phyloP scores from a whole-genome alignment of 495 filamentous ascomycete species.

The Aspergillus campestris region DNA sequence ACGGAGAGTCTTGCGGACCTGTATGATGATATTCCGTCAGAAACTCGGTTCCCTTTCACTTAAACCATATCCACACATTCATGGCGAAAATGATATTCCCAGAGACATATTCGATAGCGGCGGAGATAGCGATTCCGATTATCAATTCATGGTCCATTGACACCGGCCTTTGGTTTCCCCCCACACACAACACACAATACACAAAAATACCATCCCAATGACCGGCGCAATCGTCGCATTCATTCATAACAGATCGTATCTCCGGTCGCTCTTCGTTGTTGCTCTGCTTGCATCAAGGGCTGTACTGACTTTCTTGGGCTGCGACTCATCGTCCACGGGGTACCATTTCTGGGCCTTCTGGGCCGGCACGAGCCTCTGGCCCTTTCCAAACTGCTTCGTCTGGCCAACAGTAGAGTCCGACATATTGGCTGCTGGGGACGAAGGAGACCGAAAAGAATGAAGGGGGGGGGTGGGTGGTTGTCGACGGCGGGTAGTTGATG shows the following conservation, averaged over 20 bases:
- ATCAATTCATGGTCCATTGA: conserved; percentile 12
- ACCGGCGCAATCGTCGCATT: conserved; percentile 29
- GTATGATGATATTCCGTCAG: conserved; percentile 27
- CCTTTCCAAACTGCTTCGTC: conserved; percentile 97
- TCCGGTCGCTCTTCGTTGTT: conserved; percentile 10
- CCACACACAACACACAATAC: not conserved
- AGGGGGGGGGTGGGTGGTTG: conserved; percentile 30
- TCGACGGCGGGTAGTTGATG: conserved; percentile 41
- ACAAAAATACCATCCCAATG: conserved; percentile 7
- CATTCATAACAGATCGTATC: conserved; percentile 21
- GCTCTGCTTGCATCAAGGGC: conserved; percentile 14
- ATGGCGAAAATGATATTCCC: not conserved
- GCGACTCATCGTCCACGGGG: conserved; percentile 85
- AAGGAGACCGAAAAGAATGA: conserved; percentile 30
- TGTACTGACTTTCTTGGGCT: conserved; percentile 81
- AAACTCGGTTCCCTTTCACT: conserved; percentile 12
- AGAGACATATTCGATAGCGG: not conserved
- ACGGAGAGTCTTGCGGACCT: conserved; percentile 93
- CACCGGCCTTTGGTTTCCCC: conserved; percentile 7
- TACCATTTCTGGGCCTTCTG: conserved; percentile 99
- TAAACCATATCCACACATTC: not conserved
- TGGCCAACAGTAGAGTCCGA: conserved; percentile 50
- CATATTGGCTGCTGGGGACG: conserved; percentile 50
- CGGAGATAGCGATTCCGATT: conserved; percentile 16
- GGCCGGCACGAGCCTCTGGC: conserved; percentile 77